Percentiles rank a stretch among this genome's conserved stretches.
phyloP scores from a whole-genome alignment of 306 rosid species.

The Cucumis hystrix region DNA sequence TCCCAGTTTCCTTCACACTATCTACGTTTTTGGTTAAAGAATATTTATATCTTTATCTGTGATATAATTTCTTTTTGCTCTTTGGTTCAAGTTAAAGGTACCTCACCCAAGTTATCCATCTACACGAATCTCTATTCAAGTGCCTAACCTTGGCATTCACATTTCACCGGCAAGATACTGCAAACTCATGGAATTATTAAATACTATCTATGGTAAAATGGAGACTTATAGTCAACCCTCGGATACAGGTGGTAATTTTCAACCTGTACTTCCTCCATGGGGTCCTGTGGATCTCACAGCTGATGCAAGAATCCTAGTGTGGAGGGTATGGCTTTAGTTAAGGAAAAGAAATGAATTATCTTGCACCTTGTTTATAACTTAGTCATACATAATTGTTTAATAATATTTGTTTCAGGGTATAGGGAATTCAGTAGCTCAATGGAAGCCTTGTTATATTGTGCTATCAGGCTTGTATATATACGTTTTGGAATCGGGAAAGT shows the following conservation, averaged over 20 bases:
- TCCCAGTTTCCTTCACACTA: not conserved
- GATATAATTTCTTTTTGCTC: not conserved
- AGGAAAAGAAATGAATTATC: not conserved
- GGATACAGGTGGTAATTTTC: conserved; percentile 29
- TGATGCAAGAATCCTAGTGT: conserved; percentile 77
- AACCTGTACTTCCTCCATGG: conserved; percentile 51
- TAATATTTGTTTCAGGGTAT: conserved; percentile 50
- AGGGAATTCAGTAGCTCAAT: conserved; percentile 87
- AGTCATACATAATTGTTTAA: not conserved
- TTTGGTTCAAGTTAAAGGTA: conserved; percentile 56
- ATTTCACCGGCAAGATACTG: conserved; percentile 67
- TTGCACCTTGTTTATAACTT: not conserved
- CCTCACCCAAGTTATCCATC: conserved; percentile 92
- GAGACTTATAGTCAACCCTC: conserved; percentile 48
- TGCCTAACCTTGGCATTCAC: conserved; percentile 91
- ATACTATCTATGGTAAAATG: conserved; percentile 42
- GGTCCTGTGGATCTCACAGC: conserved; percentile 51
- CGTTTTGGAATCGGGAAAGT: conserved; percentile 58
- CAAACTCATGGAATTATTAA: conserved; percentile 61
- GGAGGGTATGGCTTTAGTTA: conserved; percentile 49
- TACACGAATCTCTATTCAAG: conserved; percentile 77
- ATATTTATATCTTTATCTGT: not conserved
- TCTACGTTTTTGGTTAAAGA: not conserved
- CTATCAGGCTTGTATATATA: conserved; percentile 70
- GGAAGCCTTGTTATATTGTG: conserved; percentile 83